phyloP scores from a whole-genome alignment of 495 filamentous ascomycete species.

The Lepidopterella palustris region DNA sequence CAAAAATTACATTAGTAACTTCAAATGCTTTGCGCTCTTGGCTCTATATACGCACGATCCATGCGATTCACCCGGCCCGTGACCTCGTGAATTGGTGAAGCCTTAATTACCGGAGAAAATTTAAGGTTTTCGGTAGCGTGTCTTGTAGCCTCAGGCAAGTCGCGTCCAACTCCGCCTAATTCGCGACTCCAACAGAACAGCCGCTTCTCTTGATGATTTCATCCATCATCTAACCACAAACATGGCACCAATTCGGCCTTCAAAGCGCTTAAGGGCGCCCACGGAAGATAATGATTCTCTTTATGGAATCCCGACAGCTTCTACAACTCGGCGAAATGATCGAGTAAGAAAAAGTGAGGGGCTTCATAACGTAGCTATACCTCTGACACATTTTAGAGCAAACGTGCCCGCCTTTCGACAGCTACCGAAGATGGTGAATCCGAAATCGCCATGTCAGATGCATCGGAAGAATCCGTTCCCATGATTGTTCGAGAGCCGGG shows the following conservation, averaged over 20 bases:
- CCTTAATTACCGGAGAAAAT: not conserved
- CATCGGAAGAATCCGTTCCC: not conserved
- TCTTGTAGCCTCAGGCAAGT: not conserved
- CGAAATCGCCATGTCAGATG: not conserved
- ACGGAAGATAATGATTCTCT: not conserved
- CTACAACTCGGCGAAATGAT: not conserved
- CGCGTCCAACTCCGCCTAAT: not conserved
- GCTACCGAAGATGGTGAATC: not conserved
- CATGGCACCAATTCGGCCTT: constrained; percentile 2
- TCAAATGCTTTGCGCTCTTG: too few relatives aligned
- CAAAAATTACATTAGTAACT: too few relatives aligned
- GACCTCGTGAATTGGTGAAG: not conserved
- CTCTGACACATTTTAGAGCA: not conserved
- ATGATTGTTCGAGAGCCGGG: not conserved
- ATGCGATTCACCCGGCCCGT: too few relatives aligned
- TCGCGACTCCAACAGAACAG: not conserved
- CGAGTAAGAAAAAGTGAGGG: not conserved
- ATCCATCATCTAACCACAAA: not conserved
- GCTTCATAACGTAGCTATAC: not conserved
- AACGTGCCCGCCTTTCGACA: constrained; percentile 2
- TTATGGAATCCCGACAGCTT: not conserved
- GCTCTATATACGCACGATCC: too few relatives aligned
- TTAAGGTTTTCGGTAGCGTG: not conserved
- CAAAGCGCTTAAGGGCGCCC: constrained; percentile 7
- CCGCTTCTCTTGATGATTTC: not conserved